Percentiles rank a stretch among this genome's conserved stretches.
These are phyloP conservation scores for Globisporangium okanoganense DNA, from an alignment of 352 stramenopile species.

Conservation along the genomic window DNA sequence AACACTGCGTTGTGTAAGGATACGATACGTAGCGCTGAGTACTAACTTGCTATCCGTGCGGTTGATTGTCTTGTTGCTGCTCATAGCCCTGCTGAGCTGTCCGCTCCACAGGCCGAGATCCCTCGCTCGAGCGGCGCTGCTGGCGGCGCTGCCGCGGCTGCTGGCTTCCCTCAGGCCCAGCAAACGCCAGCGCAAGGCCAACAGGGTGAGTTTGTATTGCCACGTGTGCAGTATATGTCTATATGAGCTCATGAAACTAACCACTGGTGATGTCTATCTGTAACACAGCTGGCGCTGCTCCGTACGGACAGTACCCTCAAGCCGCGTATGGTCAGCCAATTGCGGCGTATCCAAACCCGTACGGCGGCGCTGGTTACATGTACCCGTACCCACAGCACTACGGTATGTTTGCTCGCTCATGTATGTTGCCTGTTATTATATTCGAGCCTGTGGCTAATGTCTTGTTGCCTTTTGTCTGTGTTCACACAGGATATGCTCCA, in stretches of 20 bases:
- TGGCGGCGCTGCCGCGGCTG: conserved; percentile 12
- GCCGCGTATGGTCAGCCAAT: conserved; percentile 69
- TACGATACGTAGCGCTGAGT: background rate
- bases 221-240: background rate
- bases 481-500: conserved; percentile 61
- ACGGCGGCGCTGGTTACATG: conserved; percentile 76
- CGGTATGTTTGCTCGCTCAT: conserved; percentile 28
- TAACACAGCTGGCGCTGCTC: conserved; percentile 27
- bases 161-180: conserved; percentile 28
- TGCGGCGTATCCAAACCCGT: conserved; percentile 61
- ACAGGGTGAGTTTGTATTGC: conserved; percentile 29
- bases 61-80: too few species aligned
- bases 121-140: too few species aligned
- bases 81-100: too few species aligned
- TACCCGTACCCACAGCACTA: conserved; percentile 84
- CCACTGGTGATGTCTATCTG: background rate
- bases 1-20: background rate
- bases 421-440: background rate
- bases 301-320: conserved; percentile 73
- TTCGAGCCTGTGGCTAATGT: background rate
- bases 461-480: background rate
- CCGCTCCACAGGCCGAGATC: conserved; percentile 30
- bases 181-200: conserved; percentile 31
- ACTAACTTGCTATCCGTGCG: background rate
- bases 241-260: background rate